Evolutionary conservation across 2,329 filamentous ascomycete species (phyloP), one percentile per base, ranked within the genome.

Genomic region (Ophiostoma ulmi): DNA sequence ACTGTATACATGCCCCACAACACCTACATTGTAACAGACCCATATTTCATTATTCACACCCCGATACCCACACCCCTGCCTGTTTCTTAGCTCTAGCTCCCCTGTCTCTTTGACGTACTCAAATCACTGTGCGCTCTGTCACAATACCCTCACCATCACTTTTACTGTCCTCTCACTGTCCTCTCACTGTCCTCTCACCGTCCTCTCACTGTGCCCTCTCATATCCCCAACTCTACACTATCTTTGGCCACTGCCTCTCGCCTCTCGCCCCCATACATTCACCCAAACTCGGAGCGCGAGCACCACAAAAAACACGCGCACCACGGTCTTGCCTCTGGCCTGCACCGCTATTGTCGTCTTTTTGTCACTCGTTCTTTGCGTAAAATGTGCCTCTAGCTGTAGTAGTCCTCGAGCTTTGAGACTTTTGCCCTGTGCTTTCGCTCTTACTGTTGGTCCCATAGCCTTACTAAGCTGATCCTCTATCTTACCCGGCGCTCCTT

Each of bases 261-360:
- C 64, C 31, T 68, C 41, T 41, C 67, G 64, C 70, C 66, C 70
- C 68, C 72, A 73, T 70, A 72, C 69, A 73, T 70, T 72, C 17
- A 48, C 44, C 68, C 66, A 63, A 69, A 44, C 68, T 35, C 70
- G 72, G 72, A 72, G 72, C 70, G 70, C 70, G 70, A 72, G 70
- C 72, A 52, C 65, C 41, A 67, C 38, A 67, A 36, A 69, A 69
- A 70, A 68, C 69, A 58, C 71, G 70, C 71, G 72, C 70, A 70
- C 71, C 67, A 52, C 68, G 72, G 66, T 58, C 52, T 48, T 66
- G 67, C 71, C 69, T 41, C 68, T 70, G 66, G 58, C 41, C 39
- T 66, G 67, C 64, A 39, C 63, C 22, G 61, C 17, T 64, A 11
- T n/a, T 64, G 61, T 36, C 10, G 17, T 65, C 36, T 65, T 65